Conservation (phyloP, 331 rosid genomes). For the Arachis monticola region DNA sequence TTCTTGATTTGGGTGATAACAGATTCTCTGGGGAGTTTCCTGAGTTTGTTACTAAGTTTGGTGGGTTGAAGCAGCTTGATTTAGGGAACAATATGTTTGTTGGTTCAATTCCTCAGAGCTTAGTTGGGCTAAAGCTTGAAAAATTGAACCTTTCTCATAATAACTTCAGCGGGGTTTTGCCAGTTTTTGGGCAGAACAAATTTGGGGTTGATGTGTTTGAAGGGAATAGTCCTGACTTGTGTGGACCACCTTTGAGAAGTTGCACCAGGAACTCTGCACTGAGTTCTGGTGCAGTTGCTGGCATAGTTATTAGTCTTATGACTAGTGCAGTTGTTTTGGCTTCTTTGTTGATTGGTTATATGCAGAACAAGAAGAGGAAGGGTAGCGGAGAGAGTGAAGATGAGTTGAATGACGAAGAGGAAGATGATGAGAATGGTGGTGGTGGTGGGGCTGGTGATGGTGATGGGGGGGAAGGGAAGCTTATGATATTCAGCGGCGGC, state of each 20-base stretch:
- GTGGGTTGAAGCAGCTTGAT: conserved; percentile 76
- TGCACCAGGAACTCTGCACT: conserved; percentile 62
- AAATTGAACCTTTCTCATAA: conserved; percentile 87
- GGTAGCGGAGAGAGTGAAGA: conserved; percentile 76
- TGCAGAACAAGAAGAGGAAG: conserved; percentile 85
- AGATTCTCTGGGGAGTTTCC: conserved; percentile 80
- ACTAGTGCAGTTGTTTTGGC: conserved; percentile 89
- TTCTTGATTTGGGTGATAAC: conserved; percentile 79
- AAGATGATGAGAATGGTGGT: conserved; percentile 55
- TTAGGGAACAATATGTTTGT: conserved; percentile 65
- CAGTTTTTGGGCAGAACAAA: conserved; percentile 63
- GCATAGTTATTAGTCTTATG: conserved; percentile 88
- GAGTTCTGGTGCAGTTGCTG: conserved; percentile 96
- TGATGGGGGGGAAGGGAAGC: conserved; percentile 78
- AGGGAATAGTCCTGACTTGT: conserved; percentile 76
- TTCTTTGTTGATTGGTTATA: conserved; percentile 82
- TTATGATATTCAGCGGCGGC: conserved; percentile 85
- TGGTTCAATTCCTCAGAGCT: conserved; percentile 65
- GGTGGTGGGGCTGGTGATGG: conserved; percentile 34
- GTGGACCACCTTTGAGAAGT: conserved; percentile 84
- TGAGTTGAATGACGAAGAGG: conserved; percentile 76
- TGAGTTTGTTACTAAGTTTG: conserved; percentile 64
- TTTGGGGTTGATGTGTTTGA: conserved; percentile 81
- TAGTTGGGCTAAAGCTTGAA: conserved; percentile 63
- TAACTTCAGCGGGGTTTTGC: conserved; percentile 86